These are phyloP conservation scores for Hanseniaspora pseudoguilliermondii DNA, from an alignment of 805 yeast species.

Conservation along the genomic window DNA sequence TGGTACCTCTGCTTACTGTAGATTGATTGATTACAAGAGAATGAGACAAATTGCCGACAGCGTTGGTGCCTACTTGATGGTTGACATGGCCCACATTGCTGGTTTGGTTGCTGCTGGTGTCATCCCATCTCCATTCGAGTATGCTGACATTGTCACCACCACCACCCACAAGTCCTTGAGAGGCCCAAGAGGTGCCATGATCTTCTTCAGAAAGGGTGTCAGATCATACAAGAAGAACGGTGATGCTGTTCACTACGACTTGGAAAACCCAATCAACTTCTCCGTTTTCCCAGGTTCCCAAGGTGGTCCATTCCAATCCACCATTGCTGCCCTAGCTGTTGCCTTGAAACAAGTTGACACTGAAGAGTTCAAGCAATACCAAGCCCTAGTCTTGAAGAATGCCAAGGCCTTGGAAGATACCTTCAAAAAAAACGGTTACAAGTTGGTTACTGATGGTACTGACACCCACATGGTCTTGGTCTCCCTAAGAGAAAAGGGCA, in stretches of 20 bases:
- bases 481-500: constrained; percentile 72
- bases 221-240: constrained; percentile 84
- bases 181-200: constrained; percentile 99
- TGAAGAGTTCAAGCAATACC: constrained; percentile 86
- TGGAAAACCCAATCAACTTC: constrained; percentile 90
- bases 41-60: constrained; percentile 93
- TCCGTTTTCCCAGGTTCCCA: constrained; percentile 99
- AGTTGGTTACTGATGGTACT: constrained; percentile 85
- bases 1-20: constrained; percentile 96
- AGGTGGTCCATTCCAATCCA: constrained; percentile 99
- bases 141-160: constrained; percentile 94
- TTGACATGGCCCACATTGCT: constrained; percentile 97
- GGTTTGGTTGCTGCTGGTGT: constrained; percentile 94
- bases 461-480: constrained; percentile 94
- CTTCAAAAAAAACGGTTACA: constrained; percentile 60
- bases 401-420: constrained; percentile 72
- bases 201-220: constrained; percentile 93
- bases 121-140: constrained; percentile 90
- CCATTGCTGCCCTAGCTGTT: constrained; percentile 92
- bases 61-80: constrained; percentile 91
- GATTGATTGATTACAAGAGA: constrained; percentile 90
- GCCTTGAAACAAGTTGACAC: constrained; percentile 88
- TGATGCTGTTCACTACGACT: constrained; percentile 77
- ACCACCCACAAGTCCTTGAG: constrained; percentile 97
- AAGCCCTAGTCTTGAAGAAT: constrained; percentile 72